phyloP scores from a whole-genome alignment of 352 stramenopile species.

The Phytopythium mirpurense region DNA sequence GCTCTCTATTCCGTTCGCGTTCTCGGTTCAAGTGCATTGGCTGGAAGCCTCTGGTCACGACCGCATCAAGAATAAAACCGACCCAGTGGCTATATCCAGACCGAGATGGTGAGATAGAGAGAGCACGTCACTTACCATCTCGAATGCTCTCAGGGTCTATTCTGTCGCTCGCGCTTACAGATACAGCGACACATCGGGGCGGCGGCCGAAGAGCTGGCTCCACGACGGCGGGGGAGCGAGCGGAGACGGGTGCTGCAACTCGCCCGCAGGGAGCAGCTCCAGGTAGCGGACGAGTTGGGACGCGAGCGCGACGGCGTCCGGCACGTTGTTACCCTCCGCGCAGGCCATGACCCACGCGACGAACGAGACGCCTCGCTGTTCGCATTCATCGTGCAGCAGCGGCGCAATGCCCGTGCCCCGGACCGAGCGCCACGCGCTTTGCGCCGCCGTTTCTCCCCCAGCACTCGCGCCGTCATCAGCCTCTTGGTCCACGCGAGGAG shows the following conservation, averaged over 20 bases:
- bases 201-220: conserved; percentile 60
- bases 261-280: conserved; percentile 4
- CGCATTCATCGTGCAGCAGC: conserved; percentile 37
- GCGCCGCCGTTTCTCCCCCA: neutral
- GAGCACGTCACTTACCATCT: no score
- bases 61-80: no score
- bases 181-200: conserved; percentile 47
- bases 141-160: conserved; percentile 1
- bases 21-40: neutral
- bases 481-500: conserved; percentile 1
- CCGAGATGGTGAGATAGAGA: no score
- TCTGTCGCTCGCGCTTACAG: conserved; percentile 26
- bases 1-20: no score
- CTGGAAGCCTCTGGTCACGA: neutral
- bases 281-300: conserved; percentile 47
- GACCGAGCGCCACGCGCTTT: conserved; percentile 30
- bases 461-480: neutral
- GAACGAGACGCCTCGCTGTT: conserved; percentile 28
- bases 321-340: conserved; percentile 78
- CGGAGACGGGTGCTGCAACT: conserved; percentile 16
- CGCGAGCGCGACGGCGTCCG: conserved; percentile 52
- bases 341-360: conserved; percentile 65
- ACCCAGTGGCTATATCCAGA: neutral
- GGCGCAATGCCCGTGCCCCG: conserved; percentile 57
- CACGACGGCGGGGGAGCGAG: conserved; percentile 55